phyloP scores from a whole-genome alignment of 2,329 filamentous ascomycete species.

The Raffaelea ambrosiae region DNA sequence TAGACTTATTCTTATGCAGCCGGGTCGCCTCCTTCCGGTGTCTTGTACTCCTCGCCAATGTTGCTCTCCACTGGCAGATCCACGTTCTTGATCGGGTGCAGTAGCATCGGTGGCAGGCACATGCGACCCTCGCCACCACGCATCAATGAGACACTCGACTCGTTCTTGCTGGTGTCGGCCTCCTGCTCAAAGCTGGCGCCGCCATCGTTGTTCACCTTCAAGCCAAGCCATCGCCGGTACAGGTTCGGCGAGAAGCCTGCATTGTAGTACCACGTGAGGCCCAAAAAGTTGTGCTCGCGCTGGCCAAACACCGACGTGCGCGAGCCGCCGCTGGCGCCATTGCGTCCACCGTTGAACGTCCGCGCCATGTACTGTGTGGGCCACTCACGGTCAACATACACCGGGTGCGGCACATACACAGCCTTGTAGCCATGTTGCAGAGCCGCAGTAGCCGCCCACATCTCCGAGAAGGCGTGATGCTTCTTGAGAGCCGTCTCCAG shows the following conservation, averaged over 20 bases:
- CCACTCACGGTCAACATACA: conserved; percentile 84
- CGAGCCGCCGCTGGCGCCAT: conserved; percentile 66
- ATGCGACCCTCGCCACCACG: conserved; percentile 70
- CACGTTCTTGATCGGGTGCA: conserved; percentile 81
- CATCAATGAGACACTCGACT: conserved; percentile 40
- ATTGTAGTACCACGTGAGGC: conserved; percentile 88
- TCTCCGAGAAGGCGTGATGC: conserved; percentile 89
- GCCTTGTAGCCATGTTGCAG: conserved; percentile 91
- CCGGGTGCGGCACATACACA: conserved; percentile 80
- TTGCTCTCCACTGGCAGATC: conserved; percentile 55
- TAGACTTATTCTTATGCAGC: conserved; percentile 23
- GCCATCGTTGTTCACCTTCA: conserved; percentile 69
- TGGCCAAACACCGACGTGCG: conserved; percentile 70
- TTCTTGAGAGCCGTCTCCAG: conserved; percentile 76
- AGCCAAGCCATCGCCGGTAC: conserved; percentile 79
- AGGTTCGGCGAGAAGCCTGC: conserved; percentile 72
- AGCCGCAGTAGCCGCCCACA: conserved; percentile 86
- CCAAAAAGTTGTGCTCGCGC: conserved; percentile 79
- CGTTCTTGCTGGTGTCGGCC: conserved; percentile 42
- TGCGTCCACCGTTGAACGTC: conserved; percentile 71
- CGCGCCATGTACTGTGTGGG: conserved; percentile 67
- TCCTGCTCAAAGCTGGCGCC: conserved; percentile 67
- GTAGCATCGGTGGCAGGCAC: conserved; percentile 82
- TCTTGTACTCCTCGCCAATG: conserved; percentile 36
- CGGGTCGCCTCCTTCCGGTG: conserved; percentile 41